Conservation (phyloP, 768 basidiomycete genomes). For the Galerina marginata region DNA sequence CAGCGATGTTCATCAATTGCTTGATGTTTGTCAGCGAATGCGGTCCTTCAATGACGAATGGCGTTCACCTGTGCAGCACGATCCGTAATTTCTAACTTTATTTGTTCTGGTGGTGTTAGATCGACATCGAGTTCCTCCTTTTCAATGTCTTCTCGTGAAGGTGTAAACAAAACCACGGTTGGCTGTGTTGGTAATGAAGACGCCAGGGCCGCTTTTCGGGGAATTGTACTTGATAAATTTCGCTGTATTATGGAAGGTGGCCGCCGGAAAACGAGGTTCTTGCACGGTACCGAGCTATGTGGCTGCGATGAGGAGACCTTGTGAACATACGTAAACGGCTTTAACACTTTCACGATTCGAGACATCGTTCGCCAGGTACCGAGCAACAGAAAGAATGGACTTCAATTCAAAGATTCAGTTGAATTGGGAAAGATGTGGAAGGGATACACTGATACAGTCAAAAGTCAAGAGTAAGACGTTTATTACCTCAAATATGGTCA, state of each 20-base stretch:
- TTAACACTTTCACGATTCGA: too few species aligned
- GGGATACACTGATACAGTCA: too few species aligned
- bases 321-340: too few species aligned
- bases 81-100: slow-evolving; percentile 66
- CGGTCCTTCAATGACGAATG: not conserved
- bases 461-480: too few species aligned
- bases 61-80: slow-evolving; percentile 73
- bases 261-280: too few species aligned
- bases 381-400: too few species aligned
- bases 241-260: not conserved
- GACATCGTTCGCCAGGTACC: too few species aligned
- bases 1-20: slow-evolving; percentile 79
- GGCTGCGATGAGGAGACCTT: too few species aligned
- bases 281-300: too few species aligned
- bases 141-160: slow-evolving; percentile 58
- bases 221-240: slow-evolving; percentile 27
- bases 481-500: too few species aligned
- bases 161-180: slow-evolving; percentile 55
- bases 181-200: slow-evolving; percentile 49
- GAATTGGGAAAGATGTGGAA: too few species aligned
- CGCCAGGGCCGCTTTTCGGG: slow-evolving; percentile 41
- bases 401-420: too few species aligned
- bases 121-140: slow-evolving; percentile 70
- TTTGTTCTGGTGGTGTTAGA: slow-evolving; percentile 55
- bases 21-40: slow-evolving; percentile 33